Percentiles rank a stretch among this genome's conserved stretches.
These are phyloP conservation scores for Mycosphaerella arachidis DNA, from an alignment of 2,329 filamentous ascomycete genomes.

Conservation along the genomic window DNA sequence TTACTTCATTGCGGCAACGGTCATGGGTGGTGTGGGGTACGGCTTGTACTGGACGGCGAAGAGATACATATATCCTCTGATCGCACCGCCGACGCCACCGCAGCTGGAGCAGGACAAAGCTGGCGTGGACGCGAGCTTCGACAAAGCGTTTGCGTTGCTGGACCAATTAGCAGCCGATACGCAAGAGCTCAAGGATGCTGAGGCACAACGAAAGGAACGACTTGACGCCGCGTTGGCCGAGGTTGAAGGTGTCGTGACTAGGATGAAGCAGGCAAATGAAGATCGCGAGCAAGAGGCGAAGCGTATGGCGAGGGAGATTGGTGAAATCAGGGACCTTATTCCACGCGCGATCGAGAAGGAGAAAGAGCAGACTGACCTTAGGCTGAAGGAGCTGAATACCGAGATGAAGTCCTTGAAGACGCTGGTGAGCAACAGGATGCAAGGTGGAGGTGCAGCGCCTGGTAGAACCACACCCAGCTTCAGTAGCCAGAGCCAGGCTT, in stretches of 20 bases:
- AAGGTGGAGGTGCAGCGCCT: conserved; percentile 15
- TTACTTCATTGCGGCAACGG: conserved; percentile 99
- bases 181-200: conserved; percentile 76
- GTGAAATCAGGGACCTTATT: conserved; percentile 74
- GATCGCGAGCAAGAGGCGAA: conserved; percentile 83
- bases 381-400: conserved; percentile 76
- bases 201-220: conserved; percentile 76
- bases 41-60: conserved; percentile 84
- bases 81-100: conserved; percentile 88
- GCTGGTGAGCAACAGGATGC: conserved; percentile 64
- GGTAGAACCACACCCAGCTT: conserved; percentile 24
- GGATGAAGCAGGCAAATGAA: conserved; percentile 75
- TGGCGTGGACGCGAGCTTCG: conserved; percentile 86
- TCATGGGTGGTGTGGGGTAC: conserved; percentile 83
- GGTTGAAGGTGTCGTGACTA: conserved; percentile 74
- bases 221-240: conserved; percentile 77
- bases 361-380: conserved; percentile 74
- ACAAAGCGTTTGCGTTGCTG: conserved; percentile 82
- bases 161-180: conserved; percentile 93
- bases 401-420: conserved; percentile 93
- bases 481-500: neutral
- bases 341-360: conserved; percentile 85
- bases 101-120: conserved; percentile 93
- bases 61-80: conserved; percentile 86
- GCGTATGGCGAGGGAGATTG: conserved; percentile 80